These are phyloP conservation scores for Xylaria sp. DNA, from an alignment of 2,329 filamentous ascomycete genomes.

Conservation along the genomic window DNA sequence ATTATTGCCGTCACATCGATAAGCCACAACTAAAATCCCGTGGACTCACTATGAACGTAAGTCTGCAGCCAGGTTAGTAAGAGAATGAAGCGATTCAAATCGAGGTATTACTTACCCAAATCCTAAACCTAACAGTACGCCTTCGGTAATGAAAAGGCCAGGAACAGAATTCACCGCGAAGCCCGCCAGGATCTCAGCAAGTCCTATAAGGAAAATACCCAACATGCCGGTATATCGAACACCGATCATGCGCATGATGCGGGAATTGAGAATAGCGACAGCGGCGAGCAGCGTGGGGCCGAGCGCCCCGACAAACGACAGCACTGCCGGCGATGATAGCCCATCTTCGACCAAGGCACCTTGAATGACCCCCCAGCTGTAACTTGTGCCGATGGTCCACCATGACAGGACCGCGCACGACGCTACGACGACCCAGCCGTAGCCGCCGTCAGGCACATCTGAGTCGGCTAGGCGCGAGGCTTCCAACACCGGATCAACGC, in stretches of 20 bases:
- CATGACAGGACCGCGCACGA: slow-evolving; percentile 38
- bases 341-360: slow-evolving; percentile 36
- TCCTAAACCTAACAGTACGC: slow-evolving; percentile 36
- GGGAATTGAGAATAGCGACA: slow-evolving; percentile 33
- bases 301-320: slow-evolving; percentile 40
- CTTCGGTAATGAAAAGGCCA: slow-evolving; percentile 51
- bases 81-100: background rate
- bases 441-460: slow-evolving; percentile 40
- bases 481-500: slow-evolving; percentile 36
- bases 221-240: slow-evolving; percentile 36
- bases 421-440: slow-evolving; percentile 39
- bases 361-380: slow-evolving; percentile 39
- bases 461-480: slow-evolving; percentile 40
- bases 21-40: background rate
- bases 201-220: slow-evolving; percentile 31
- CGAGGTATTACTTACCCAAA: slow-evolving; percentile 34
- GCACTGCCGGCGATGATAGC: slow-evolving; percentile 33
- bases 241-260: slow-evolving; percentile 36
- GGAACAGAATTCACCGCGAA: slow-evolving; percentile 52
- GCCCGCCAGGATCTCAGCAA: slow-evolving; percentile 42
- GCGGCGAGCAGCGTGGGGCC: slow-evolving; percentile 34
- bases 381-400: slow-evolving; percentile 41
- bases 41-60: slow-evolving; percentile 37
- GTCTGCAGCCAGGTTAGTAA: slow-evolving; percentile 28
- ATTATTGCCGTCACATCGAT: background rate